These are phyloP conservation scores for Neurospora sp. DNA, from an alignment of 2,329 filamentous ascomycete species.

Conservation along the genomic window DNA sequence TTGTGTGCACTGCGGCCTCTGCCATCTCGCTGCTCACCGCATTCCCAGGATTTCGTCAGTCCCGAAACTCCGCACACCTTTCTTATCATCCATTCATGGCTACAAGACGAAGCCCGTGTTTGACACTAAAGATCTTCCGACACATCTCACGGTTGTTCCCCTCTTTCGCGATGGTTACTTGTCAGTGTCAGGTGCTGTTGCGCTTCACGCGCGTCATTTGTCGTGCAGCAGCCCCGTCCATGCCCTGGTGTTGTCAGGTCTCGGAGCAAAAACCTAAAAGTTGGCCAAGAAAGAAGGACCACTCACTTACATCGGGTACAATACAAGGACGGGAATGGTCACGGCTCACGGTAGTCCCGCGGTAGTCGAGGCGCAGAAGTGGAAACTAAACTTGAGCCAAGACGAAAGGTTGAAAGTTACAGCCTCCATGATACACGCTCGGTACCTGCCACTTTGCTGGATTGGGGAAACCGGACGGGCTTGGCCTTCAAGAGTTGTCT, in stretches of 20 bases:
- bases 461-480: neutral
- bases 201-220: conserved; percentile 14
- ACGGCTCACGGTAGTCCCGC: neutral
- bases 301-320: neutral
- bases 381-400: neutral
- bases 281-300: neutral
- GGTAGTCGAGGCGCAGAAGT: neutral
- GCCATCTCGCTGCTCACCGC: neutral
- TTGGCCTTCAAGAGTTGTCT: neutral
- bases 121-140: neutral
- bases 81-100: neutral
- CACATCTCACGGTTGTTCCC: neutral
- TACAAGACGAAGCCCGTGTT: neutral
- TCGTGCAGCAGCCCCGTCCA: neutral
- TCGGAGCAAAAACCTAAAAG: neutral
- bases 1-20: neutral
- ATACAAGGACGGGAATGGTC: neutral
- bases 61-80: neutral
- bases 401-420: neutral
- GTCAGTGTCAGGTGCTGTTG: conserved; percentile 7
- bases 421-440: neutral
- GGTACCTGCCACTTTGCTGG: neutral
- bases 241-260: neutral
- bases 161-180: neutral
- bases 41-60: neutral